A percentile compares a stretch with the other conserved stretches of the same genome.
Evolutionary conservation across 257 asterid species (phyloP).

Genomic region (Solanum bukasovii): DNA sequence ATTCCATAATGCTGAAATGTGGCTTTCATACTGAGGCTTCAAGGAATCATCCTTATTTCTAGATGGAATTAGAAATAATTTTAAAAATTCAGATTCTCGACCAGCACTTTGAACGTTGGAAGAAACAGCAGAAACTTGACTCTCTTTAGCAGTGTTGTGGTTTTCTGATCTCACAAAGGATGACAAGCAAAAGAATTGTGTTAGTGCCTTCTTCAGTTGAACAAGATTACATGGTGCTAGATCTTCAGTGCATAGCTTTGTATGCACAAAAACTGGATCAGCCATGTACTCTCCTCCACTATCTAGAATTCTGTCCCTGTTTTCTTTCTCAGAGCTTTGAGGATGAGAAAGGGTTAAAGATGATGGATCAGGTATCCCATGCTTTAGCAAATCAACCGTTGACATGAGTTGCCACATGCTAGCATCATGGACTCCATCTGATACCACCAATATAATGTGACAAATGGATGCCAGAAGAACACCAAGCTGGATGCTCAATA

Average conservation of each 20-base stretch:
- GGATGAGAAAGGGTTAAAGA: slow-evolving; percentile 49
- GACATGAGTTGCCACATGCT: slow-evolving; percentile 88
- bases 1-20: slow-evolving; percentile 42
- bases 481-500: slow-evolving; percentile 97
- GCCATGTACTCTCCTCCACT: slow-evolving; percentile 62
- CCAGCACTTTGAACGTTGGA: slow-evolving; percentile 11
- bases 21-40: slow-evolving; percentile 51
- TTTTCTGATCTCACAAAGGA: slow-evolving; percentile 38
- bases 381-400: slow-evolving; percentile 80
- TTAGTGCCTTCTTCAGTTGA: slow-evolving; percentile 47
- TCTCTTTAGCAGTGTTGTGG: slow-evolving; percentile 28
- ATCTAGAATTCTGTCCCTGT: slow-evolving; percentile 33
- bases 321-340: slow-evolving; percentile 58
- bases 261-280: slow-evolving; percentile 68
- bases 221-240: slow-evolving; percentile 23
- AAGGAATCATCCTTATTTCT: slow-evolving; percentile 39
- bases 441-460: slow-evolving; percentile 70
- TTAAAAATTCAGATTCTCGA: slow-evolving; percentile 21
- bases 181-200: slow-evolving; percentile 37
- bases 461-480: slow-evolving; percentile 81
- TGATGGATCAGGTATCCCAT: slow-evolving; percentile 86
- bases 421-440: slow-evolving; percentile 75
- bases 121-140: neutral
- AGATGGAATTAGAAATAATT: slow-evolving; percentile 59
- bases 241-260: slow-evolving; percentile 62